Evolutionary conservation across 805 yeast genomes (phyloP), one percentile per base, ranked within the genome.

Genomic region (Tetrapisispora pingtungensis): DNA sequence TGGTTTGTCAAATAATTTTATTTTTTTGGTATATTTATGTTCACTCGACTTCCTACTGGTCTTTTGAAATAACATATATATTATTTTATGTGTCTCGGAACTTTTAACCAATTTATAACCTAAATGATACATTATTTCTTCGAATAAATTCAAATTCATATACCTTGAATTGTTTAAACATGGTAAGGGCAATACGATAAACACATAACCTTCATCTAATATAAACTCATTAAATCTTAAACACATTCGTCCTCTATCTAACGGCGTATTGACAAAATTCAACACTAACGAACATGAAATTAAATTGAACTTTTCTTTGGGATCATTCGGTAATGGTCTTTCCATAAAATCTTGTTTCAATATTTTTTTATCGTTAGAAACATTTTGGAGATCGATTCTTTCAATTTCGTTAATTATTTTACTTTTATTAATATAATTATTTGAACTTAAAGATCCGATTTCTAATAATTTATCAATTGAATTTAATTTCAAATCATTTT

Each of bases 101-200:
- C 70, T 67, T 39, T 67, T 57, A 4, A 70, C 41, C 31, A 67
- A 48, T 7, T 46, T 48, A 49, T 78, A 87, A 0, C 96, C 96
- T n/a, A 86, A 63, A 7, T 68, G 53, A 0, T 47, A 30, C 76
- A 82, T 72, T 12, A 88, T 72, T 1, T 62, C 58, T 1, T 59
- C 51, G 36, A 76, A 64, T 22, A 59, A 61, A 0, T 56, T 58
- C 33, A 69, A 67, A 49, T 75, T 73, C 60, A 81, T 77, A 58
- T 89, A 90, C 37, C 97, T 70, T 0, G 97, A 88, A 59, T 90
- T 89, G 8, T 67, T 60, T 1, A 86, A 68, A 58, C 98, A 90
- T 0, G 97, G 96, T 31, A 84, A 68, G 0, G 98, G 98, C 3
- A 90, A 65, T 7, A 90, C 97, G 12, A 90, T 62, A 57, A 90